Evolutionary conservation across 2,329 filamentous ascomycete genomes (phyloP), one percentile per base, ranked within the genome.

Genomic region (Hortaea werneckii): DNA sequence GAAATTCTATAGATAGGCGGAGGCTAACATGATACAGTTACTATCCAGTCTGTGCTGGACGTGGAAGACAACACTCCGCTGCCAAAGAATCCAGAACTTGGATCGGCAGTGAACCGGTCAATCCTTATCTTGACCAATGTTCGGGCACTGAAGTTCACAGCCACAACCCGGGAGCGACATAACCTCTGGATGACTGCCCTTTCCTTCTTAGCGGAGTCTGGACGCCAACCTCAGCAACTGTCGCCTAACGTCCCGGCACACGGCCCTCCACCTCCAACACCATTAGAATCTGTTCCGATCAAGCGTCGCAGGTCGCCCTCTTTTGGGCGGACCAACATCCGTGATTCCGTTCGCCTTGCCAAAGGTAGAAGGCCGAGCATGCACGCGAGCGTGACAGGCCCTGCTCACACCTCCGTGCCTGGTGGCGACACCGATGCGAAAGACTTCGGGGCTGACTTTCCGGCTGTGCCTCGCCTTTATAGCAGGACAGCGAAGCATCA

Each of bases 101-200:
- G 46, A 2, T 53, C 65, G 4, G 63, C 73, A 35, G 96, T 95
- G 70, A 87, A 94, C 66, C 82, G 92, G 43, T 96, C 92, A 0
- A 96, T 98, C 56, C 70, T 98, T 41, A 95, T 98, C 54, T 67
- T 98, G 42, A 98, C 92, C 4, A 90, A 92, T 1, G 84, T 94
- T 57, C 79, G 92, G 56, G 92, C 92, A 1, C 75, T 98, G 47
- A 98, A 98, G 63, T 96, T 98, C 64, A 98, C 92, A 0, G 87
- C 92, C 0, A 72, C 77, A 11, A 83, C 80, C 20, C 72, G 82
- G 30, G 92, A 96, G 54, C 81, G 92, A 11, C 92, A 98, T 65
- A 94, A 94, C 59, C 71, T 95, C 41, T 98, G 92, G 92, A 72
- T 98, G 47, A 95, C 87, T 13, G 87, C 92, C 1, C 73, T 98